Percentiles rank a stretch among this genome's conserved stretches.
Evolutionary conservation across 169 alveolate species (phyloP).

Genomic region (Prorocentrum cordatum): DNA sequence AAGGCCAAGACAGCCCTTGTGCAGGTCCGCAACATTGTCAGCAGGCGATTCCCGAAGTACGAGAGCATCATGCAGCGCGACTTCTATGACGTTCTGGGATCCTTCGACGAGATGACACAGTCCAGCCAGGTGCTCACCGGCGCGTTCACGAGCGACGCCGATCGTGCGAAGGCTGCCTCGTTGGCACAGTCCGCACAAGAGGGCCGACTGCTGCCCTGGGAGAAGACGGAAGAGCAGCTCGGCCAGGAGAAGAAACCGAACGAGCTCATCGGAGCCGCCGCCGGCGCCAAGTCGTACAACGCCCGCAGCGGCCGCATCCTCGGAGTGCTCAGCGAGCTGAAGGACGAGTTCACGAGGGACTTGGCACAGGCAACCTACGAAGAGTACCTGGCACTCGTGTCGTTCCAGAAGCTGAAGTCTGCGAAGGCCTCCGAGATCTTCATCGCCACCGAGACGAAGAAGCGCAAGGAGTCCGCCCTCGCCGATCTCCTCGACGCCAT

Average conservation of each 20-base stretch:
- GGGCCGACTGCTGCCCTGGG: no score
- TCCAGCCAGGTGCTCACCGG: neutral
- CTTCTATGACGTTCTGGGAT: neutral
- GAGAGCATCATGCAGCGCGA: neutral
- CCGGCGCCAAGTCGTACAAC: neutral
- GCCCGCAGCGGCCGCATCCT: neutral
- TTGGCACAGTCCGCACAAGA: no score
- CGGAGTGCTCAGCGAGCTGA: neutral
- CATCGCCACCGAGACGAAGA: neutral
- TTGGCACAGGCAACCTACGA: neutral
- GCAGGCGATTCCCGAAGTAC: no score
- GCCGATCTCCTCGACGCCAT: neutral
- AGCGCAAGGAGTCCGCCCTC: neutral
- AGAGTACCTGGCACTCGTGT: neutral
- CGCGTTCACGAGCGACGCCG: no score
- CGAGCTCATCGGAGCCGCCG: neutral
- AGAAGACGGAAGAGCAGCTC: neutral
- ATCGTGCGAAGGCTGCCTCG: no score
- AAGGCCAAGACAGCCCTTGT: neutral
- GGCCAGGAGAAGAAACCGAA: neutral
- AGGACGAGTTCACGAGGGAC: neutral
- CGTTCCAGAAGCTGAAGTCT: neutral
- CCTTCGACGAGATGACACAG: neutral
- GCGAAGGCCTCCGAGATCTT: neutral
- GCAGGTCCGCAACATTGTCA: neutral